Percentiles rank a stretch among this genome's conserved stretches.
phyloP scores from a whole-genome alignment of 202 grass and related monocot genomes.

The Musa balbisiana region DNA sequence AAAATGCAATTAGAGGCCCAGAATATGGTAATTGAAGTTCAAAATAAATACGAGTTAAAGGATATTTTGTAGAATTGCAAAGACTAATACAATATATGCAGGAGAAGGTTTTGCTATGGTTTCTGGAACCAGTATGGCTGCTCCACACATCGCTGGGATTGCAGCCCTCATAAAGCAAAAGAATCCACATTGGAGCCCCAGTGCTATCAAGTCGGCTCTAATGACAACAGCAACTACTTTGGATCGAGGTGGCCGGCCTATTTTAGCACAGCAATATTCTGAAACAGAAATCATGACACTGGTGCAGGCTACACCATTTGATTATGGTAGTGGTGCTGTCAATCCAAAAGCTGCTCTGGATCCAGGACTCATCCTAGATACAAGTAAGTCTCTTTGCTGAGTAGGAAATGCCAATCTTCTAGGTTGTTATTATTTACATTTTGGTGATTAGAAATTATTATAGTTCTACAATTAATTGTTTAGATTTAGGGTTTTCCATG shows the following conservation, averaged over 20 bases:
- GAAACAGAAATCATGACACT: slow-evolving; percentile 67
- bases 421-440: no score
- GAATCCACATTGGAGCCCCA: slow-evolving; percentile 90
- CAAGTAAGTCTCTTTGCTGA: slow-evolving; percentile 42
- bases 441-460: no score
- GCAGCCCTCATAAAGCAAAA: slow-evolving; percentile 95
- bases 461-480: no score
- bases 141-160: slow-evolving; percentile 91
- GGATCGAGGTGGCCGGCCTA: slow-evolving; percentile 68
- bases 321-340: slow-evolving; percentile 92
- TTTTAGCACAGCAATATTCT: slow-evolving; percentile 76
- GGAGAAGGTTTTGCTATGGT: slow-evolving; percentile 97
- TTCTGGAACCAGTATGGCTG: slow-evolving; percentile 98
- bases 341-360: slow-evolving; percentile 87
- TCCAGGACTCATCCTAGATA: slow-evolving; percentile 86
- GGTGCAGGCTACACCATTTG: slow-evolving; percentile 70
- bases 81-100: slow-evolving; percentile 9
- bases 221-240: slow-evolving; percentile 86
- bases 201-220: slow-evolving; percentile 88
- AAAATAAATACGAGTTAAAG: no score
- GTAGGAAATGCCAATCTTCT: not conserved
- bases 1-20: not conserved
- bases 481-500: no score
- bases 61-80: not conserved
- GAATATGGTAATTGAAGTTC: no score